phyloP scores from a whole-genome alignment of 1,139 yeast genomes.

The Kodamaea plutei region DNA sequence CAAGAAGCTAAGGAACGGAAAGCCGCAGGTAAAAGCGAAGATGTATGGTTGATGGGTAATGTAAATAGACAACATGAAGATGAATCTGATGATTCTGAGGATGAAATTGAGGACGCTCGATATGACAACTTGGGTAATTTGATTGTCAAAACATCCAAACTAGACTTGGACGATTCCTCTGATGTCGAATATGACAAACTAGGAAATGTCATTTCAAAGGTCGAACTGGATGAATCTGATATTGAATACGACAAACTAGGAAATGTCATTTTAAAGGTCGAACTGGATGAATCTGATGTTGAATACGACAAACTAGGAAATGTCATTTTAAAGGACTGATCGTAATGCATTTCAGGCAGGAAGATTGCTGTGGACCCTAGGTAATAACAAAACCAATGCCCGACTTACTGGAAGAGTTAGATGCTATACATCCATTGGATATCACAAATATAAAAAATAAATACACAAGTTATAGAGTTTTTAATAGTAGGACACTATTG shows the following conservation, averaged over 20 bases:
- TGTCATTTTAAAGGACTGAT: conserved; percentile 4
- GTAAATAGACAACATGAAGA: conserved; percentile 45
- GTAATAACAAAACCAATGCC: too few species aligned
- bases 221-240: conserved; percentile 8
- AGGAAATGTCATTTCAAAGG: conserved; percentile 12
- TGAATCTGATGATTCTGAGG: conserved; percentile 10
- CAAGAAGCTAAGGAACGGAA: conserved; percentile 65
- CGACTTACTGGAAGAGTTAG: too few species aligned
- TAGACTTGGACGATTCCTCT: not conserved
- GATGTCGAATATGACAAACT: conserved; percentile 12
- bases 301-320: conserved; percentile 10
- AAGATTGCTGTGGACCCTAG: too few species aligned
- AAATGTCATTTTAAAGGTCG: conserved; percentile 8
- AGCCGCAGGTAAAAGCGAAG: conserved; percentile 48
- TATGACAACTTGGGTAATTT: conserved; percentile 11
- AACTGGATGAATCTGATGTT: conserved; percentile 8
- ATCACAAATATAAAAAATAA: too few species aligned
- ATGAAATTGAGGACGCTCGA: conserved; percentile 9
- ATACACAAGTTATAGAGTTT: too few species aligned
- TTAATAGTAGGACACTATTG: too few species aligned
- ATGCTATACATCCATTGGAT: too few species aligned
- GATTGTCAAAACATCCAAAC: conserved; percentile 2
- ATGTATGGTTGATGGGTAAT: conserved; percentile 78
- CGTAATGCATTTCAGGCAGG: too few species aligned
- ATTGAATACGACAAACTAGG: conserved; percentile 14